These are phyloP conservation scores for Yamadazyma akitaensis DNA, from an alignment of 805 yeast species.

Conservation along the genomic window DNA sequence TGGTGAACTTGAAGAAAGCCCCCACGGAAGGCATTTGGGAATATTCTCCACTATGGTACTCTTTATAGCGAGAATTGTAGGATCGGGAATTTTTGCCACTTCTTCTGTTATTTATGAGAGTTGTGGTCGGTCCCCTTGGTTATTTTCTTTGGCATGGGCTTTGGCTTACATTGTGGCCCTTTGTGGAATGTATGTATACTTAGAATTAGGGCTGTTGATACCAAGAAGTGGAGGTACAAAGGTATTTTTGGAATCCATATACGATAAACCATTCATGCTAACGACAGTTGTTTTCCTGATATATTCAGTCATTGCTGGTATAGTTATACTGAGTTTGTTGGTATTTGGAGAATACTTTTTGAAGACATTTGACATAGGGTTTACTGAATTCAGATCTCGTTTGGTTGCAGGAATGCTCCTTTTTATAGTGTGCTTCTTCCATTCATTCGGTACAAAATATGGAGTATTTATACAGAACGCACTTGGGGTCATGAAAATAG, in stretches of 20 bases:
- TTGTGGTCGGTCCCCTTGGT: slow-evolving; percentile 62
- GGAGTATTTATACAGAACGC: slow-evolving; percentile 63
- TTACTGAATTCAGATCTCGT: slow-evolving; percentile 33
- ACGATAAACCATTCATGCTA: slow-evolving; percentile 55
- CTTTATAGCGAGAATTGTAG: slow-evolving; percentile 66
- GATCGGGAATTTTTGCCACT: slow-evolving; percentile 75
- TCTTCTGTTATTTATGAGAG: slow-evolving; percentile 65
- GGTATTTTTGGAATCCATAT: slow-evolving; percentile 66
- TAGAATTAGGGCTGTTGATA: slow-evolving; percentile 67
- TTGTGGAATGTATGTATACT: slow-evolving; percentile 61
- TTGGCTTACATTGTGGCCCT: slow-evolving; percentile 60
- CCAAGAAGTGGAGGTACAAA: slow-evolving; percentile 79
- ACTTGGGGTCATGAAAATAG: slow-evolving; percentile 59
- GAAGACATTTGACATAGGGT: slow-evolving; percentile 41
- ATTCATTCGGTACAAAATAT: slow-evolving; percentile 55
- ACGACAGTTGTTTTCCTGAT: slow-evolving; percentile 49
- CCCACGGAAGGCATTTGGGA: slow-evolving; percentile 76
- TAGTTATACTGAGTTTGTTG: slow-evolving; percentile 51
- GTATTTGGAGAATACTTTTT: slow-evolving; percentile 61
- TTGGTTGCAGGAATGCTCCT: slow-evolving; percentile 29
- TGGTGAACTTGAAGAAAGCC: slow-evolving; percentile 47
- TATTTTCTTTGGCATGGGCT: slow-evolving; percentile 63
- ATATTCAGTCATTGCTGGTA: slow-evolving; percentile 52
- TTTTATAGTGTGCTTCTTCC: slow-evolving; percentile 37
- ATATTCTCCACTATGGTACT: slow-evolving; percentile 60